Conservation (phyloP, 805 yeast genomes). For the Starmerella kuoi region DNA sequence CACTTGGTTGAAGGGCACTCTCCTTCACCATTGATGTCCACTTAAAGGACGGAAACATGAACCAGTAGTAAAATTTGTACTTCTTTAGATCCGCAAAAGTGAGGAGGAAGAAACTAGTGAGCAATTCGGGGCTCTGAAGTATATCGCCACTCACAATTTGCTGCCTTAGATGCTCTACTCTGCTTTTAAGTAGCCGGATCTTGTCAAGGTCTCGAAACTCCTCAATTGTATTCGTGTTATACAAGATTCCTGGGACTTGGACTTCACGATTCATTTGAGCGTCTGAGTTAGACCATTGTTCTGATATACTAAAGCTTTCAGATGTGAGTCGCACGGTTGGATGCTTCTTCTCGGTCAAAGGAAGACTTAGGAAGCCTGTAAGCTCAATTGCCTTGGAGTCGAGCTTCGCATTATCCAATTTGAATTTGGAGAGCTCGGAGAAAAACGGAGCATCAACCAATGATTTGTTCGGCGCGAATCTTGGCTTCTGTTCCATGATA, state of each 20-base stretch:
- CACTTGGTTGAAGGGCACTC: neutral
- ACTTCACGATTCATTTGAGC: neutral
- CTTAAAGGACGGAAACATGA: conserved; percentile 53
- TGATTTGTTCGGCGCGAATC: conserved; percentile 45
- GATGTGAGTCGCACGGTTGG: conserved; percentile 27
- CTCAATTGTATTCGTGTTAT: conserved; percentile 72
- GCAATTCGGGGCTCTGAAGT: conserved; percentile 32
- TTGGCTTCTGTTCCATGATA: no score
- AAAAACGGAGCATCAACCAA: conserved; percentile 83
- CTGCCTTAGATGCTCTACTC: conserved; percentile 28
- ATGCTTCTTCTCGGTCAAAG: conserved; percentile 26
- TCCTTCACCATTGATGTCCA: conserved; percentile 29
- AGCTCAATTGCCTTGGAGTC: conserved; percentile 38
- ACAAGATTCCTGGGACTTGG: conserved; percentile 33
- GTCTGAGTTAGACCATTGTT: neutral
- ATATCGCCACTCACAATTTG: conserved; percentile 30
- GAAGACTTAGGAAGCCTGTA: conserved; percentile 29
- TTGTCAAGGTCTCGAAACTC: conserved; percentile 68
- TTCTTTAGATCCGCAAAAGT: conserved; percentile 82
- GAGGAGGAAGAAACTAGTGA: conserved; percentile 40
- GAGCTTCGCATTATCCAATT: conserved; percentile 61
- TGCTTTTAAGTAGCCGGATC: conserved; percentile 37
- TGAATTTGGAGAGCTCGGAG: conserved; percentile 55
- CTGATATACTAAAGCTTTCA: conserved; percentile 22
- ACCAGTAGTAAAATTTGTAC: conserved; percentile 83